Evolutionary conservation across 768 basidiomycete genomes (phyloP), one percentile per base, ranked within the genome.

Genomic region (Russula griseocarnosa): DNA sequence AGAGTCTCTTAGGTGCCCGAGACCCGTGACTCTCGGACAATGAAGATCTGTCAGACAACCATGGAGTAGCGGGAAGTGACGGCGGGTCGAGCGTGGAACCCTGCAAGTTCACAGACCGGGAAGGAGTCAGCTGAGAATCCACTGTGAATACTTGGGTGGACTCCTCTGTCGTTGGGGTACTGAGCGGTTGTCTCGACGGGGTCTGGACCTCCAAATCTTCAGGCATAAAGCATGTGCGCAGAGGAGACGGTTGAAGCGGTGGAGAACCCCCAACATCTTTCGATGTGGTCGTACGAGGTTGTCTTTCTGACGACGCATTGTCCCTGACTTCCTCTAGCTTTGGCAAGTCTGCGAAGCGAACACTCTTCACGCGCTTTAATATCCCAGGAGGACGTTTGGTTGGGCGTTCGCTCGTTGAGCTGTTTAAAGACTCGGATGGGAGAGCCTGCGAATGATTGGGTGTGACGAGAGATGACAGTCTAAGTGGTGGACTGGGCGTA

Each of bases 311-410:
- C 7, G 58, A 44, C 16, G 40, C 36, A 42, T 40, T 51, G 30
- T 28, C 55, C 52, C 22, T 30, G 7, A 30, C 22, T 6, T 59
- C 46, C 10, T 24, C 58, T 46, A 32, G 54, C 46, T 49, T 59
- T 16, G 66, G 55, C 52, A 67, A 46, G 18, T 63, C 55, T 10
- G 67, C 67, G 42, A 68, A 68, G 28, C 67, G 66, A 55, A 68
- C 67, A 49, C 66, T 68, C 62, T 68, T 68, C 55, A 28, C 55
- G 34, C 38, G 67, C 50, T 68, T 68, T 53, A 68, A 57, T 42
- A 68, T 68, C 20, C 67, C 66, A 4, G 47, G 66, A 36, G 55
- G 64, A 24, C 50, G 64, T 42, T 61, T 61, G 40, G 38, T 47
- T n/a, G 50, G 44, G 13, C 3, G 44, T 44, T 56, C 47, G 32